phyloP scores from a whole-genome alignment of 805 yeast species.

The Schizosaccharomyces octosporus region DNA sequence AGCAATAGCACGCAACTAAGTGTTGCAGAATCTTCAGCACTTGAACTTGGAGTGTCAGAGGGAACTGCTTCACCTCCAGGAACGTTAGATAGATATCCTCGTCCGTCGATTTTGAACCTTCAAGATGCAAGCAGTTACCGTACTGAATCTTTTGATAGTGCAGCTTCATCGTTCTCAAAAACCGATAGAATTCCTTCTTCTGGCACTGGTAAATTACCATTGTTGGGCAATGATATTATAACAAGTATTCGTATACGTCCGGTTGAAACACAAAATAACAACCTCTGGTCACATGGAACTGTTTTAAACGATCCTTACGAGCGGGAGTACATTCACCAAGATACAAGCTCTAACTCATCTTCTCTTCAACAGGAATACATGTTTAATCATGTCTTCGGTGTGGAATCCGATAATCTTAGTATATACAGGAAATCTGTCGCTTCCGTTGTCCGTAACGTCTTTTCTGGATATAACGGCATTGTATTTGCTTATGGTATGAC shows the following conservation, averaged over 20 bases:
- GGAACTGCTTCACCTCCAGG: background rate
- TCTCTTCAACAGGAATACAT: background rate
- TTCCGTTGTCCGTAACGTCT: background rate
- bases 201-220: background rate
- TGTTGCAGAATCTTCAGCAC: background rate
- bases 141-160: background rate
- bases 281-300: background rate
- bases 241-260: background rate
- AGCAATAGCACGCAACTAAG: background rate
- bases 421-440: background rate
- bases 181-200: background rate
- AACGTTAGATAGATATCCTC: background rate
- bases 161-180: background rate
- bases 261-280: too few relatives aligned
- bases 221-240: background rate
- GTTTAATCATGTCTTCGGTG: background rate
- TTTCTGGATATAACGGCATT: slow-evolving; percentile 32
- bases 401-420: background rate
- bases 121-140: background rate
- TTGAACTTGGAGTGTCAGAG: background rate
- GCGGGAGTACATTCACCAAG: background rate
- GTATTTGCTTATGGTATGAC: slow-evolving; percentile 90
- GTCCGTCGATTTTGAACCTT: background rate
- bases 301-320: background rate
- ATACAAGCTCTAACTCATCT: background rate